These are phyloP conservation scores for Mycena rebaudengoi DNA, from an alignment of 768 basidiomycete genomes.

Conservation along the genomic window DNA sequence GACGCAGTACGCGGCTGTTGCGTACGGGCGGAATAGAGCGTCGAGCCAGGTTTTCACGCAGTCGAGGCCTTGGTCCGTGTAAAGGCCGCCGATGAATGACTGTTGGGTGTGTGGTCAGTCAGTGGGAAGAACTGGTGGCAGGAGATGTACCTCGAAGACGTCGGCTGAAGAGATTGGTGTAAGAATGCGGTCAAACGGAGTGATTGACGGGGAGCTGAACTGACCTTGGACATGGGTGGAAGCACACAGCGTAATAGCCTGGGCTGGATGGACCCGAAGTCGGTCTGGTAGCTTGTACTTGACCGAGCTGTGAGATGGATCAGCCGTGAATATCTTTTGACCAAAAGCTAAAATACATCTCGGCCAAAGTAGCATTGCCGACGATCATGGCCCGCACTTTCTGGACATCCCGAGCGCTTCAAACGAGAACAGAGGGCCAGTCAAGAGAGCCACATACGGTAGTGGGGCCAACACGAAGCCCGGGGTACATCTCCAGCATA, in stretches of 20 bases:
- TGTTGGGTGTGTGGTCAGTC: conserved; percentile 34
- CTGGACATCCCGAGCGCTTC: conserved; percentile 51
- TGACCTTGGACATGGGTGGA: conserved; percentile 79
- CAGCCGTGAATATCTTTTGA: neutral
- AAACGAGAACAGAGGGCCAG: conserved; percentile 9
- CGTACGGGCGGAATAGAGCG: conserved; percentile 70
- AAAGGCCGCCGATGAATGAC: conserved; percentile 86
- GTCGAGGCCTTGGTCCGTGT: conserved; percentile 71
- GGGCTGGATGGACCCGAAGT: conserved; percentile 74
- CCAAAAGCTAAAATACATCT: conserved; percentile 55
- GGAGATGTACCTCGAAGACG: conserved; percentile 71
- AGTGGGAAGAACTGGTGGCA: neutral
- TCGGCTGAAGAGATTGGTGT: conserved; percentile 58
- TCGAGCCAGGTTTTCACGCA: conserved; percentile 67
- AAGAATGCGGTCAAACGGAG: conserved; percentile 2
- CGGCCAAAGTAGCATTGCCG: conserved; percentile 76
- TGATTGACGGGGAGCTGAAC: conserved; percentile 26
- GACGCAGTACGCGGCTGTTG: conserved; percentile 64
- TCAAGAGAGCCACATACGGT: conserved; percentile 57
- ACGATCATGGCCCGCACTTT: conserved; percentile 84
- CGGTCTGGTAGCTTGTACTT: conserved; percentile 69
- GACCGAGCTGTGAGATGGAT: conserved; percentile 57
- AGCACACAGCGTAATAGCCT: conserved; percentile 73
- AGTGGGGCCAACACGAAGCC: conserved; percentile 78
- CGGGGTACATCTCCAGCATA: conserved; percentile 70